Evolutionary conservation across 2,329 filamentous ascomycete species (phyloP), one percentile per base, ranked within the genome.

Genomic region (Colletotrichum caudatum): DNA sequence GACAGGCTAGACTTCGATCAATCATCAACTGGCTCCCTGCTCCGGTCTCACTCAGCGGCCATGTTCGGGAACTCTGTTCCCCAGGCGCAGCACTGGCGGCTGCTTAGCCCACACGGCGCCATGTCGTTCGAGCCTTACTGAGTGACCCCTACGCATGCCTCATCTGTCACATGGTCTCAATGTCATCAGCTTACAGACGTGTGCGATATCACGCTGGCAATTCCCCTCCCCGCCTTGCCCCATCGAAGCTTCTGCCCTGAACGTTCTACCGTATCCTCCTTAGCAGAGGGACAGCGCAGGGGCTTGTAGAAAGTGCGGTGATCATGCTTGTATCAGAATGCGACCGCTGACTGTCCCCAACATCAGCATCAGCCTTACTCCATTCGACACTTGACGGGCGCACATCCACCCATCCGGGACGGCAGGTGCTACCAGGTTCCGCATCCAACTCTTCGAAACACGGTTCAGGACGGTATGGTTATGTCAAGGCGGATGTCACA

Each of bases 331-430:
- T 18, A 33, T 41, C 18, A 20, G 14, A 53, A 18, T 14, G 29
- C 4, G 46, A 41, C n/a, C n/a, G 51, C 60, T 12, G 35, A 53
- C 46, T 33, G 60, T 46, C n/a, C 51, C 60, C 33, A 51, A 53
- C n/a, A 53, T 62, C n/a, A 29, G 26, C n/a, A 39, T 53, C 5
- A 16, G n/a, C 6, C 35, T 23, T 33, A 2, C 20, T 33, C 14
- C 20, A 37, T 23, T 39, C n/a, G n/a, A 11, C 44, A 29, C 23
- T 16, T 37, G 18, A 35, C 7, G 26, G 44, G 33, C 33, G 46
- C n/a, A n/a, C 46, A 35, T 39, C 33, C 59, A 51, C 41, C 11
- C n/a, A 50, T 29, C 26, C 26, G 41, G 14, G 46, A 23, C 1
- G 18, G 14, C 33, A 39, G 14, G 35, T 4, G 54, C 54, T 23